Evolutionary conservation across 257 asterid species (phyloP).

Genomic region (Fraxinus quadrangulata): DNA sequence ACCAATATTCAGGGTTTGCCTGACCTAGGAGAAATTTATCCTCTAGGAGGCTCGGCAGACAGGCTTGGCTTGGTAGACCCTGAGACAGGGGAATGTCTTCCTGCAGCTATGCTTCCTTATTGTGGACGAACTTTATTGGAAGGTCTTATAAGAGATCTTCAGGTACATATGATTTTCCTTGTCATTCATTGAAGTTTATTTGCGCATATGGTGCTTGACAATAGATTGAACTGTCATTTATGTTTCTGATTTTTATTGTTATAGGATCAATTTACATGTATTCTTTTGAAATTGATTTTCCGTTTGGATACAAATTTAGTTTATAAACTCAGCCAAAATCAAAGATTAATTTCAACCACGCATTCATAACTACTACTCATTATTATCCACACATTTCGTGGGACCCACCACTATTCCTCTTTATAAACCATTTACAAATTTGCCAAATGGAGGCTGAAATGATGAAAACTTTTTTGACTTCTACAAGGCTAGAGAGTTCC

Average conservation of each 20-base stretch:
- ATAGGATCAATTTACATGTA: constrained; percentile 4
- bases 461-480: constrained; percentile 32
- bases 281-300: constrained; percentile 3
- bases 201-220: constrained; percentile 12
- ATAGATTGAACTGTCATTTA: background rate
- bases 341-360: no score
- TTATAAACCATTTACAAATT: no score
- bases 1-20: constrained; percentile 91
- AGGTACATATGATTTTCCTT: constrained; percentile 50
- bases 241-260: constrained; percentile 5
- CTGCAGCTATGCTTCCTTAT: constrained; percentile 99
- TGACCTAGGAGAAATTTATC: constrained; percentile 95
- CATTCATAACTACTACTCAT: no score
- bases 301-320: no score
- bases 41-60: constrained; percentile 97
- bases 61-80: constrained; percentile 94
- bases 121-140: constrained; percentile 93
- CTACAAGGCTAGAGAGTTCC: constrained; percentile 91
- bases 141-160: constrained; percentile 98
- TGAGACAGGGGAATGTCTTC: constrained; percentile 89
- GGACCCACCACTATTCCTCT: no score
- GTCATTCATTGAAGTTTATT: constrained; percentile 15
- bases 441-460: constrained; percentile 7
- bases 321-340: no score
- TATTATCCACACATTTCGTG: no score